Evolutionary conservation across 1,284 basidiomycete species (phyloP).

Genomic region (Apiotrichum mycotoxinovorans): DNA sequence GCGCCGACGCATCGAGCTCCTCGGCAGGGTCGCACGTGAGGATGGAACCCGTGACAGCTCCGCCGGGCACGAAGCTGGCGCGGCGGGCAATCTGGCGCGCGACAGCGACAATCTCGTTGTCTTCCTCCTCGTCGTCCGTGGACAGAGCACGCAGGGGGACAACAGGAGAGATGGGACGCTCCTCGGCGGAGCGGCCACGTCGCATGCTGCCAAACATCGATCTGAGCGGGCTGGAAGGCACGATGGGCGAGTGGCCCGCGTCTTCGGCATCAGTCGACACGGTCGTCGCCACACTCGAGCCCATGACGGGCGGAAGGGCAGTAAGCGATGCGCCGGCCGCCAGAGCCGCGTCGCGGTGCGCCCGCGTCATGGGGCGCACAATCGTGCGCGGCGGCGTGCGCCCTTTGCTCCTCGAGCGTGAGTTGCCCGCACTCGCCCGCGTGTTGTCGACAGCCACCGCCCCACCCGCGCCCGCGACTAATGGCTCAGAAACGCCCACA

Average conservation of each 20-base stretch:
- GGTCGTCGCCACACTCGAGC: slow-evolving; percentile 5
- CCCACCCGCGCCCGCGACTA: background rate
- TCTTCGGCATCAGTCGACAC: slow-evolving; percentile 13
- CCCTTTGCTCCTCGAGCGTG: slow-evolving; percentile 33
- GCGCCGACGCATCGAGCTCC: slow-evolving; percentile 43
- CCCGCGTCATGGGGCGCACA: slow-evolving; percentile 16
- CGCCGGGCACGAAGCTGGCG: slow-evolving; percentile 4
- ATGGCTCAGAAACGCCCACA: slow-evolving; percentile 1
- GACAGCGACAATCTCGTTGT: slow-evolving; percentile 1
- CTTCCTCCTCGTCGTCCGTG: slow-evolving; percentile 8
- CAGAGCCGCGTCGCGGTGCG: slow-evolving; percentile 13
- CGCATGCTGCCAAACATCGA: background rate
- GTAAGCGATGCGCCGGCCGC: slow-evolving; percentile 13
- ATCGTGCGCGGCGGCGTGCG: slow-evolving; percentile 35
- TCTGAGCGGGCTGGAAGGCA: background rate
- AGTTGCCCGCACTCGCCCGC: slow-evolving; percentile 22
- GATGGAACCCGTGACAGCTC: background rate
- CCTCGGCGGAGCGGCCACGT: slow-evolving; percentile 13
- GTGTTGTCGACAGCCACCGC: background rate
- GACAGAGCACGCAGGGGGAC: slow-evolving; percentile 8
- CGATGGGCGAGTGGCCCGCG: background rate
- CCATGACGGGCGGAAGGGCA: slow-evolving; percentile 6
- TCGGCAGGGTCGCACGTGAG: slow-evolving; percentile 41
- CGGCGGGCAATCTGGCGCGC: background rate
- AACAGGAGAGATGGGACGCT: slow-evolving; percentile 16